phyloP scores from a whole-genome alignment of 371 early-diverging fungal species.

The Rhizopus sp. region DNA sequence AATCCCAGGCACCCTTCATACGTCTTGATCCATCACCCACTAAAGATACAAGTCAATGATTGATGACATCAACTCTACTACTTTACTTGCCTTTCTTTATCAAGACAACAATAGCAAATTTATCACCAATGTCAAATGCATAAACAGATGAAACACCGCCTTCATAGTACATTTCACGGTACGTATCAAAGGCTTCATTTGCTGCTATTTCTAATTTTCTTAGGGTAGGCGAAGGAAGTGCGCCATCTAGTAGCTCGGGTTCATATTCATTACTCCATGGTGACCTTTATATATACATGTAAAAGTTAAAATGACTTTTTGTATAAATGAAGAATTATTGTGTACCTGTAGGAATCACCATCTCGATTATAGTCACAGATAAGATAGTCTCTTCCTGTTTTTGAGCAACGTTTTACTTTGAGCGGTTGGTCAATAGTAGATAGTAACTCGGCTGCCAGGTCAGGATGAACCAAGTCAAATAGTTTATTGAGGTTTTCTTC shows the following conservation, averaged over 20 bases:
- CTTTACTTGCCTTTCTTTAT: conserved; percentile 84
- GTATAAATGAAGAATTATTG: not conserved
- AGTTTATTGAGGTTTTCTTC: conserved; percentile 88
- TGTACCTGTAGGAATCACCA: conserved; percentile 89
- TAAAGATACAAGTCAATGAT: conserved; percentile 14
- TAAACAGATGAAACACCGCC: conserved; percentile 97
- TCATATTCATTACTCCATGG: conserved; percentile 97
- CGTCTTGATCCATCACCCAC: conserved; percentile 67
- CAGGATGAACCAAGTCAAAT: conserved; percentile 77
- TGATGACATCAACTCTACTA: no score
- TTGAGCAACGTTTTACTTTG: conserved; percentile 71
- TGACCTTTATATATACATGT: conserved; percentile 64
- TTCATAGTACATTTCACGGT: conserved; percentile 94
- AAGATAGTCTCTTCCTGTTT: conserved; percentile 83
- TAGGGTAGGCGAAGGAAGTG: conserved; percentile 75
- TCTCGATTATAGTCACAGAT: conserved; percentile 96
- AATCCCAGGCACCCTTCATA: conserved; percentile 96
- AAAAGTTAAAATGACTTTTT: not conserved
- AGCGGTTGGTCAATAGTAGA: conserved; percentile 94
- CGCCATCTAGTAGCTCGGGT: conserved; percentile 82
- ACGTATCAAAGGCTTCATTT: conserved; percentile 96
- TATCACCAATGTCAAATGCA: conserved; percentile 71
- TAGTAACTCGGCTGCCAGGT: conserved; percentile 88
- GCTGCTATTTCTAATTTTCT: conserved; percentile 90
- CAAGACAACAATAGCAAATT: conserved; percentile 93